Evolutionary conservation across 148 eudicot genomes (phyloP), one percentile per base, ranked within the genome.

Genomic region (Hydrangea macrophylla): DNA sequence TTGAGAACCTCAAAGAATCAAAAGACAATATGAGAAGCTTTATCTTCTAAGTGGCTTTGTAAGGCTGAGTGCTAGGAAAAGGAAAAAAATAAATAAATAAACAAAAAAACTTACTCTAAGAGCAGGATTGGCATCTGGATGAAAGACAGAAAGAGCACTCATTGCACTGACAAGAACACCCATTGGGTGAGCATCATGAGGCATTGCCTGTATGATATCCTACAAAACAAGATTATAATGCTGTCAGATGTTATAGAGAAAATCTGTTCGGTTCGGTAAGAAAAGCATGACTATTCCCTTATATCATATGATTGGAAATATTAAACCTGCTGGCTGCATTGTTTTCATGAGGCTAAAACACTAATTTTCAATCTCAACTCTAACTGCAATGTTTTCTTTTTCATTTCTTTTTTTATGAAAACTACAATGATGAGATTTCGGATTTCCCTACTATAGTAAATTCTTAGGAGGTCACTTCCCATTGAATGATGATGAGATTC

Each of bases 181-280:
- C 98, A 94, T 94, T 9, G 98, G 98, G 79, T 90, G 98, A 69
- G 98, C 97, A 84, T 94, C 98, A 79, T 94, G 97, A 68, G 98
- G 98, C 98, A 94, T 94, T 58, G 81, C 79, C 58, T 88, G 97
- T 80, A 94, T 94, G 67, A 88, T 87, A 78, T 94, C 92, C 98
- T 94, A 78, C 79, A 82, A 73, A 66, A 82, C 59, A 70, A 37
- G 45, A 55, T 62, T 58, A 22, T 5, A 53, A n/a, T 13, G 44
- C 22, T 37, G 31, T 53, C 37, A 68, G 30, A 39, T 55, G 15
- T 2, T 48, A 35, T 35, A 35, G 4, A 15, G 33, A 23, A 74
- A 30, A 55, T 28, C 18, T 7, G 24, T 5, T 24, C 60, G 17
- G 55, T 7, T 28, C 32, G 48, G 48, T 18, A 42, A 1, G 45